These are phyloP conservation scores for Entomortierella parvispora DNA, from an alignment of 192 early-diverging fungal species.

Conservation along the genomic window DNA sequence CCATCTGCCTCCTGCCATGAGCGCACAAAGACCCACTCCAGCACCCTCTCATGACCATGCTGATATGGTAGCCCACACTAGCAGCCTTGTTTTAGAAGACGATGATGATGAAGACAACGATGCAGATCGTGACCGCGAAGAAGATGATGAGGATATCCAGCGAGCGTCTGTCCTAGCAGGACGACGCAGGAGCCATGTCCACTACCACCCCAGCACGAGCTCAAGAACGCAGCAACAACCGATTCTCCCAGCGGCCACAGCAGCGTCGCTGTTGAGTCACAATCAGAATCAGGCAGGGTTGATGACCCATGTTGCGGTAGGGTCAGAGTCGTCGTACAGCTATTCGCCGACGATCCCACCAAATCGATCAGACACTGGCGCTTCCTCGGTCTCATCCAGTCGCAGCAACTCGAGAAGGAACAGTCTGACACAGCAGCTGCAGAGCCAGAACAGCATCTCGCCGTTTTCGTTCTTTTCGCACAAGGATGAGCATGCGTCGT, in stretches of 20 bases:
- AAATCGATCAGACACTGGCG: not conserved
- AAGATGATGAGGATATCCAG: not conserved
- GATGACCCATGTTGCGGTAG: too few relatives aligned
- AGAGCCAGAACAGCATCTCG: constrained; percentile 8
- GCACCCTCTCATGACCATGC: constrained; percentile 34
- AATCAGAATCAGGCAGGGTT: not conserved
- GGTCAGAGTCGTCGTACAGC: not conserved
- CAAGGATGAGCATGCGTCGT: not conserved
- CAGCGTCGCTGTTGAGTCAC: not conserved
- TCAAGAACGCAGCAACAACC: constrained; percentile 5
- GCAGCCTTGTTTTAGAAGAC: constrained; percentile 7
- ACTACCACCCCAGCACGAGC: not conserved
- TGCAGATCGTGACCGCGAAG: not conserved
- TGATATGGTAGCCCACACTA: constrained; percentile 25
- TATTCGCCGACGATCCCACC: not conserved
- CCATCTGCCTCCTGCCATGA: constrained; percentile 31
- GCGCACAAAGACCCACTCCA: constrained; percentile 21
- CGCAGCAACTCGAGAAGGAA: not conserved
- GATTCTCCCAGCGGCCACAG: not conserved
- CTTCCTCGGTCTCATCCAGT: not conserved
- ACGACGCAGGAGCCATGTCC: not conserved
- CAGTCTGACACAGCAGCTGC: not conserved
- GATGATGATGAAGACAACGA: constrained; percentile 2
- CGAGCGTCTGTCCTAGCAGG: not conserved
- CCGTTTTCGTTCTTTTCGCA: constrained; percentile 41